phyloP scores from a whole-genome alignment of 176 grass and related monocot species.

The Aegilops umbellulata region DNA sequence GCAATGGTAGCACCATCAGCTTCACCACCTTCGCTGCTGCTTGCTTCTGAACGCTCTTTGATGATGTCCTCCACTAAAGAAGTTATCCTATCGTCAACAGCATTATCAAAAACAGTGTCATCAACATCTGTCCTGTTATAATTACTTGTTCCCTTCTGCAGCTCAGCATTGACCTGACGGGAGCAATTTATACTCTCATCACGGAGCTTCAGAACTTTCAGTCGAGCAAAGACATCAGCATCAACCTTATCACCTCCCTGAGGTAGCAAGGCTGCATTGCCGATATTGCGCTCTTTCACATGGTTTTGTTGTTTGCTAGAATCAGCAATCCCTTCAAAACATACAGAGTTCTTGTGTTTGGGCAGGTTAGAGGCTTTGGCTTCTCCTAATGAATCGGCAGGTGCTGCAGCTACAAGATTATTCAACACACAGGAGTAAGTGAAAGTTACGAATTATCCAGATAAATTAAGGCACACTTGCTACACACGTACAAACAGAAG shows the following conservation, averaged over 20 bases:
- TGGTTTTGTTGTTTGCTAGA: slow-evolving; percentile 33
- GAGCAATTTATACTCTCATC: slow-evolving; percentile 16
- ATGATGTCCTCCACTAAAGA: neutral
- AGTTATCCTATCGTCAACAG: slow-evolving; percentile 6
- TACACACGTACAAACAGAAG: neutral
- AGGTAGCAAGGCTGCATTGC: neutral
- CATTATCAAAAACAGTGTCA: neutral
- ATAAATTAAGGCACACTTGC: neutral
- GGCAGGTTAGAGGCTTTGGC: slow-evolving; percentile 6
- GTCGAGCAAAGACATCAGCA: slow-evolving; percentile 40
- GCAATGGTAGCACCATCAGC: neutral
- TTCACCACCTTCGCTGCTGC: slow-evolving; percentile 9
- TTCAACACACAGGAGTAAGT: neutral
- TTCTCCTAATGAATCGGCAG: neutral
- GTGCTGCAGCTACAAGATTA: slow-evolving; percentile 7
- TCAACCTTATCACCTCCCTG: slow-evolving; percentile 4
- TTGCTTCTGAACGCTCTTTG: slow-evolving; percentile 12
- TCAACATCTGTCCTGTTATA: slow-evolving; percentile 8
- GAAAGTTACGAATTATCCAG: neutral
- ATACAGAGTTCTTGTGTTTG: neutral
- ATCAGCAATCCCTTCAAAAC: neutral
- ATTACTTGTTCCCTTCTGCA: slow-evolving; percentile 24
- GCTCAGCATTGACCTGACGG: neutral
- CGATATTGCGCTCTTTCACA: slow-evolving; percentile 4
- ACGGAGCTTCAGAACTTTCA: slow-evolving; percentile 32